phyloP scores from a whole-genome alignment of 352 stramenopile genomes.

The Aphanomyces stellatus region DNA sequence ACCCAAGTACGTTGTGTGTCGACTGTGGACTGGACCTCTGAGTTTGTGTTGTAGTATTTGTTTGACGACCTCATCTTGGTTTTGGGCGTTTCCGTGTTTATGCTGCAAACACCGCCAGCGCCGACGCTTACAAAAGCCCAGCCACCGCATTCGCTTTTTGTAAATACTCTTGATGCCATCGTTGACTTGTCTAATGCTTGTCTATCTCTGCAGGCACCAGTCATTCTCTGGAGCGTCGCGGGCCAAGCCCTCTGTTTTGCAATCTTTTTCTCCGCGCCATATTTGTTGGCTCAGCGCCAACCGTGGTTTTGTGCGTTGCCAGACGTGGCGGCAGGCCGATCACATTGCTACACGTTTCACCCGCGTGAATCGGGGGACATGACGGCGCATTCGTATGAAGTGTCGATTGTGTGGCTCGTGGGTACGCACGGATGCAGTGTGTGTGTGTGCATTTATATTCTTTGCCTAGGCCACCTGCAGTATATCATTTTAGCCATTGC shows the following conservation, averaged over 20 bases:
- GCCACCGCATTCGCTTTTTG: constrained; percentile 53
- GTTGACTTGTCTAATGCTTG: too few relatives aligned
- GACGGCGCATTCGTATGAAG: constrained; percentile 66
- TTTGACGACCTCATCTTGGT: constrained; percentile 70
- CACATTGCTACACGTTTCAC: constrained; percentile 55
- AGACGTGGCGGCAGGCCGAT: constrained; percentile 23
- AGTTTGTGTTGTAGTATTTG: constrained; percentile 30
- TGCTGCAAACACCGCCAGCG: constrained; percentile 48
- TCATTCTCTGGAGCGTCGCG: constrained; percentile 45
- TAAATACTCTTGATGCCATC: too few relatives aligned
- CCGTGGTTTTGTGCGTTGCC: constrained; percentile 65
- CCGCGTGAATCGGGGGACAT: constrained; percentile 39
- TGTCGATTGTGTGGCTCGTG: constrained; percentile 69
- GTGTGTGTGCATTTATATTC: neutral
- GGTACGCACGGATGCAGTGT: neutral
- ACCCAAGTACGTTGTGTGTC: constrained; percentile 29
- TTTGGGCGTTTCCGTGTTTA: constrained; percentile 56
- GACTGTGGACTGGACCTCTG: neutral
- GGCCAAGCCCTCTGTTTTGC: constrained; percentile 50
- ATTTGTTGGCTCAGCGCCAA: constrained; percentile 39
- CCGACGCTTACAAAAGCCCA: constrained; percentile 33
- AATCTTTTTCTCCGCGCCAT: constrained; percentile 44
- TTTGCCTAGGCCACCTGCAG: constrained; percentile 42
- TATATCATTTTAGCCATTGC: constrained; percentile 62
- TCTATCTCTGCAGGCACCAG: constrained; percentile 22